Percentiles rank a stretch among this genome's conserved stretches.
These are phyloP conservation scores for Exophiala mesophila DNA, from an alignment of 2,329 filamentous ascomycete genomes.

Conservation along the genomic window DNA sequence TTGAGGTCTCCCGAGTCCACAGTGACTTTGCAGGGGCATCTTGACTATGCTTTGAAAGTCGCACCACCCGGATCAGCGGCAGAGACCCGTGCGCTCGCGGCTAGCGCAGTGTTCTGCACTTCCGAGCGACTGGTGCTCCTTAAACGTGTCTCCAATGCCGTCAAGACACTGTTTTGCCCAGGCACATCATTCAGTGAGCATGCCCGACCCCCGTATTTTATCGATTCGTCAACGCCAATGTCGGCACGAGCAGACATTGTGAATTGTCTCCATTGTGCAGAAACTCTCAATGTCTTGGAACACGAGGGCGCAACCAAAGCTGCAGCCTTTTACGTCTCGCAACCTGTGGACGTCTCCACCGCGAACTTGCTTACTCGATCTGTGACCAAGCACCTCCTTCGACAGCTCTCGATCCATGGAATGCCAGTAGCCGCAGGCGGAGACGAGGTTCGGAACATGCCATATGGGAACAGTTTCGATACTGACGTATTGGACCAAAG, in stretches of 20 bases:
- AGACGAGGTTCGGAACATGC: slow-evolving; percentile 21
- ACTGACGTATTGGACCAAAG: slow-evolving; percentile 17
- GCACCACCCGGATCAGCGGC: slow-evolving; percentile 76
- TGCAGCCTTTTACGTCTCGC: slow-evolving; percentile 33
- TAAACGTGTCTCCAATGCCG: slow-evolving; percentile 43
- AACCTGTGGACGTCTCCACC: slow-evolving; percentile 29
- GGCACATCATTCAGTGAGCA: slow-evolving; percentile 7
- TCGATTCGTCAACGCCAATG: slow-evolving; percentile 50
- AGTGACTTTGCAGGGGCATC: slow-evolving; percentile 47
- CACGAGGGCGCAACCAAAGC: slow-evolving; percentile 31
- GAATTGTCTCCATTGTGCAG: slow-evolving; percentile 55
- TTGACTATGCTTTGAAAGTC: slow-evolving; percentile 65
- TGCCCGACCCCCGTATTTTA: slow-evolving; percentile 38
- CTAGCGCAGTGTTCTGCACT: slow-evolving; percentile 56
- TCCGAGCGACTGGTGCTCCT: slow-evolving; percentile 34
- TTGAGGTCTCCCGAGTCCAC: slow-evolving; percentile 46
- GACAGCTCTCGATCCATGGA: slow-evolving; percentile 14
- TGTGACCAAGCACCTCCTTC: slow-evolving; percentile 21
- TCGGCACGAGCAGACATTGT: slow-evolving; percentile 50
- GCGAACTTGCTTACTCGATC: slow-evolving; percentile 17
- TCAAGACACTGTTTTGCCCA: slow-evolving; percentile 48
- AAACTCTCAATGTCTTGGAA: slow-evolving; percentile 51
- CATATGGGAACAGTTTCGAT: slow-evolving; percentile 9
- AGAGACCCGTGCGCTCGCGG: slow-evolving; percentile 53
- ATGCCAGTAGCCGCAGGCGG: slow-evolving; percentile 11